Percentiles rank a stretch among this genome's conserved stretches.
phyloP scores from a whole-genome alignment of 352 stramenopile genomes.

The Pythium phragmiticola region DNA sequence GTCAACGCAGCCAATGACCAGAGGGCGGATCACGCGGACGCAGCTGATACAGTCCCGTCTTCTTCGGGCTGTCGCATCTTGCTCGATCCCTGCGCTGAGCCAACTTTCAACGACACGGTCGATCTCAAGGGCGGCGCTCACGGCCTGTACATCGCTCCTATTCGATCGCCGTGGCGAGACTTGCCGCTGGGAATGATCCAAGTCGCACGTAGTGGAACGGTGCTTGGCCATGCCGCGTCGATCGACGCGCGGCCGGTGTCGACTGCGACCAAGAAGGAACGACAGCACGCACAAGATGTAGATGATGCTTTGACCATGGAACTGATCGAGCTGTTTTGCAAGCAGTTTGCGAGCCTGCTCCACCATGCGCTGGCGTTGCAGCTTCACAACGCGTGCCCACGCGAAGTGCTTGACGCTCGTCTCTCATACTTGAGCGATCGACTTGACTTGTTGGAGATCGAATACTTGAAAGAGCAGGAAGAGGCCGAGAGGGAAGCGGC shows the following conservation, averaged over 20 bases:
- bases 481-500: constrained; percentile 30
- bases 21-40: background rate
- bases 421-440: constrained; percentile 43
- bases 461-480: constrained; percentile 35
- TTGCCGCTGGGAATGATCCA: constrained; percentile 65
- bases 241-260: constrained; percentile 5
- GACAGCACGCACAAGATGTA: constrained; percentile 35
- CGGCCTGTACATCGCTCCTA: constrained; percentile 59
- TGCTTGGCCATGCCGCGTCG: background rate
- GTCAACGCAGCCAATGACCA: background rate
- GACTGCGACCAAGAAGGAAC: constrained; percentile 37
- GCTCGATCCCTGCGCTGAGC: constrained; percentile 43
- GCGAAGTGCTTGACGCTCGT: constrained; percentile 48
- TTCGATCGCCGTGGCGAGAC: constrained; percentile 48
- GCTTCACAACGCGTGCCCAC: constrained; percentile 44
- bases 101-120: constrained; percentile 70
- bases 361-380: constrained; percentile 56
- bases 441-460: constrained; percentile 39
- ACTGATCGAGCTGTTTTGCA: constrained; percentile 52
- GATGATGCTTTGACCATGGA: constrained; percentile 58
- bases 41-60: background rate
- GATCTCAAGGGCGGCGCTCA: constrained; percentile 56
- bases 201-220: constrained; percentile 38
- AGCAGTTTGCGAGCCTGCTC: constrained; percentile 55
- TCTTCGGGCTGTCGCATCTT: constrained; percentile 30